Evolutionary conservation across 2,329 filamentous ascomycete genomes (phyloP).

Genomic region (Aspergillus cejpii): DNA sequence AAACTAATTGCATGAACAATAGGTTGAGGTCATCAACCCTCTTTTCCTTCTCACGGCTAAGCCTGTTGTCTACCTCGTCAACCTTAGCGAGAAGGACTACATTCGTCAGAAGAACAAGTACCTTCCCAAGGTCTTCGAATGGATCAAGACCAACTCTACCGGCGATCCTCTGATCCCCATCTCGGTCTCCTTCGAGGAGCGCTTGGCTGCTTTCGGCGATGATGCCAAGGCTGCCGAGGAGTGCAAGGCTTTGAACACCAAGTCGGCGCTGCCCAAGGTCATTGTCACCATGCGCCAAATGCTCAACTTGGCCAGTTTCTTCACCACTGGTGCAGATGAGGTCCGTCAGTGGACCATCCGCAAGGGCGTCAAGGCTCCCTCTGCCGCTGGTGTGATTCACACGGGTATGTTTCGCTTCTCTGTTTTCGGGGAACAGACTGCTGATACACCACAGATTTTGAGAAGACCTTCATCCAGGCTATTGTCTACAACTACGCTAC

Average conservation of each 20-base stretch:
- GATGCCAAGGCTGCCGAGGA: conserved; percentile 75
- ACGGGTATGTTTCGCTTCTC: conserved; percentile 42
- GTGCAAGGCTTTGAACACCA: conserved; percentile 78
- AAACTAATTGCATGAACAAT: conserved; percentile 17
- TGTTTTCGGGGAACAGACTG: not conserved
- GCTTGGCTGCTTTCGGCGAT: conserved; percentile 70
- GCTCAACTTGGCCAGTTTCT: conserved; percentile 88
- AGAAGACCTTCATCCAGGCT: conserved; percentile 98
- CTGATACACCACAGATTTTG: conserved; percentile 59
- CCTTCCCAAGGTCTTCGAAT: conserved; percentile 84
- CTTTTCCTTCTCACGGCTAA: conserved; percentile 93
- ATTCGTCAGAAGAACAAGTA: conserved; percentile 99
- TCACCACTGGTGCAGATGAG: conserved; percentile 92
- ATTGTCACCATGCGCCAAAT: conserved; percentile 88
- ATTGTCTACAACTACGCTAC: conserved; percentile 84
- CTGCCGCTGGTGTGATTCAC: conserved; percentile 96
- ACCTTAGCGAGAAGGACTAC: conserved; percentile 94
- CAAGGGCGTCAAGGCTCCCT: conserved; percentile 92
- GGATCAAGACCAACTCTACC: conserved; percentile 84
- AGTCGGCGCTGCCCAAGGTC: conserved; percentile 86
- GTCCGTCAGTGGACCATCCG: conserved; percentile 98
- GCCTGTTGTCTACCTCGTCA: conserved; percentile 94
- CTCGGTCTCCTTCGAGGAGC: conserved; percentile 88
- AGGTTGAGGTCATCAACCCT: conserved; percentile 98
- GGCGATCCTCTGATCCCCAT: conserved; percentile 90